Base-by-base conservation (phyloP, 2,329 filamentous ascomycete species). In the Golovinomyces cichoracearum region DNA sequence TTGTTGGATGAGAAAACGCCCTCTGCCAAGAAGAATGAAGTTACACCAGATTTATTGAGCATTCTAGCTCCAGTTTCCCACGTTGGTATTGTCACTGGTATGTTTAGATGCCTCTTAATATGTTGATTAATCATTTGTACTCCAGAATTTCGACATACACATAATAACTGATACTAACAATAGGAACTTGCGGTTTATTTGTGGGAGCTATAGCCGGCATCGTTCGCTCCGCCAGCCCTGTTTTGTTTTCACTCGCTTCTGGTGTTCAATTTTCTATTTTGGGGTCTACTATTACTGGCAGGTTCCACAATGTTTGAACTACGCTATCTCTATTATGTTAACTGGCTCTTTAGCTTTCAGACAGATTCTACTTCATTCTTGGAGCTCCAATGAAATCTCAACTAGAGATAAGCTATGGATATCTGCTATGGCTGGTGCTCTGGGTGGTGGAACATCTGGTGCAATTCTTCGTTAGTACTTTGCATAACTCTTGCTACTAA, bases 261-360 rank as follows among this genome's bases (percentile, higher is more conserved):
- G 80, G 83, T 17, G 67, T 83, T 37, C 84, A 93, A 64, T 93
- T 83, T 74, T 83, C 83, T 62, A 70, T 74, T 38, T 70, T 92
- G 35, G 83, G 83, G 31, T 74, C 72, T 44, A 80, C 74, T 15
- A 94, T 78, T 60, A 88, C 78, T 70, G 78, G 80, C 77, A 67
- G 58, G 73, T 12, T n/a, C n/a, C n/a, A n/a, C n/a, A n/a, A n/a
- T n/a, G n/a, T n/a, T n/a, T n/a, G n/a, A n/a, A n/a, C n/a, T n/a
- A n/a, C n/a, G n/a, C n/a, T 45, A 27, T 7, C 42, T 25, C 26
- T 22, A 10, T 29, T 10, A 23, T 5, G 19, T 37, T 49, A 26
- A 46, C n/a, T 6, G 35, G 15, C 17, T 12, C 6, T 25, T 27
- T 50, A 76, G 72, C 68, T 19, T 66, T 71, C 2, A 65, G 70